A percentile compares a stretch with the other conserved stretches of the same genome.
phyloP scores from a whole-genome alignment of 2,329 filamentous ascomycete species.

The Diaporthe capsici region DNA sequence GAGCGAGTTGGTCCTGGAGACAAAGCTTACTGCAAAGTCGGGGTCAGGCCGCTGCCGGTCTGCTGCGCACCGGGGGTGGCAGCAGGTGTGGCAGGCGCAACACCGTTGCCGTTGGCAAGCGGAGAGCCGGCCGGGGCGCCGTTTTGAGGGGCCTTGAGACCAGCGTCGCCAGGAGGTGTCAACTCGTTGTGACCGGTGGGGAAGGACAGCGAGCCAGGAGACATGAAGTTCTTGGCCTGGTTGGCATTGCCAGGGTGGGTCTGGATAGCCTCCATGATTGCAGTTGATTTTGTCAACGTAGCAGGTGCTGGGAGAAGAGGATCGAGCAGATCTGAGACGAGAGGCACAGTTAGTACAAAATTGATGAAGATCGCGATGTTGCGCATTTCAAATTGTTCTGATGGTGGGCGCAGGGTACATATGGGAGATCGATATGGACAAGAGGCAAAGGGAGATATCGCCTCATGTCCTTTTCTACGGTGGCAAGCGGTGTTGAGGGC shows the following conservation, averaged over 20 bases:
- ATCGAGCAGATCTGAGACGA: conserved; percentile 48
- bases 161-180: conserved; percentile 83
- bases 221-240: conserved; percentile 96
- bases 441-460: background rate
- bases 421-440: background rate
- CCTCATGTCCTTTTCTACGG: conserved; percentile 25
- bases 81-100: conserved; percentile 90
- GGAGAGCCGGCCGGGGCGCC: conserved; percentile 67
- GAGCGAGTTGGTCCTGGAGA: conserved; percentile 50
- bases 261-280: conserved; percentile 88
- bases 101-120: conserved; percentile 79
- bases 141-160: conserved; percentile 69
- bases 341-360: conserved; percentile 5
- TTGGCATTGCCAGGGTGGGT: conserved; percentile 92
- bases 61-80: conserved; percentile 88
- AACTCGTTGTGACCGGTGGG: conserved; percentile 87
- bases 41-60: conserved; percentile 90
- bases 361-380: background rate
- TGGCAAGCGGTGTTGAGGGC: background rate
- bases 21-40: conserved; percentile 95
- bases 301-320: conserved; percentile 10
- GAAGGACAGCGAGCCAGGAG: conserved; percentile 92
- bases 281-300: conserved; percentile 3
- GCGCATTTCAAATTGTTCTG: background rate
- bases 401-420: background rate